Evolutionary conservation across 148 eudicot species (phyloP), one percentile per base, ranked within the genome.

Genomic region (Euryodendron excelsum): DNA sequence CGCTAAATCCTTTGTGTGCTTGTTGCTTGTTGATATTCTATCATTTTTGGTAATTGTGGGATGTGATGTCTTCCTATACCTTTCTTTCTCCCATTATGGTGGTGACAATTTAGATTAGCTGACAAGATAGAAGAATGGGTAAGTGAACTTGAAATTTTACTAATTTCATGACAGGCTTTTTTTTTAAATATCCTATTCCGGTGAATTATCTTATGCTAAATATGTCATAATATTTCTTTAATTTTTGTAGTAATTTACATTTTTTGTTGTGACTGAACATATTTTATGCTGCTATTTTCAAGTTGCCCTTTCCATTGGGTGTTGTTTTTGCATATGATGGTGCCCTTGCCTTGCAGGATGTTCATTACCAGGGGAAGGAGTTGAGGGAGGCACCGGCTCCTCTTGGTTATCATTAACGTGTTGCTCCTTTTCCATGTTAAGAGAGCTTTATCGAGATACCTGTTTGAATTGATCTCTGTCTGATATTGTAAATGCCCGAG

Each of bases 361-460:
- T 93, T 61, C 91, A 90, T 68, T 90, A 47, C 80, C 89, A 90
- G 82, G 98, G 98, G 41, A 91, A 83, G 88, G 78, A 87, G 65
- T 80, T 93, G 81, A 85, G 86, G 72, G 90, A 93, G 37, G 85
- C 94, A 67, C 88, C 96, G 53, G 98, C 98, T 80, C 98, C 96
- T 30, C 30, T 91, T 58, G 96, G 91, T 55, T 93, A 93, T 67
- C 98, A 84, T 75, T 93, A 87, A 41, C 59, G 62, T 15, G 33
- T 39, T 59, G 52, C 52, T 48, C 52, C 14, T 9, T 48, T 9
- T 48, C 52, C 52, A 48, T 48, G 45, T 41, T n/a, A n/a, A n/a
- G n/a, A 41, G 45, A 41, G 45, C 45, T 41, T 41, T 41, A 41
- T 41, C 7, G 45, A 41, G 45, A 41, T 41, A 2, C 45, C 9